Evolutionary conservation across 2,329 filamentous ascomycete genomes (phyloP), one percentile per base, ranked within the genome.

Genomic region (Diaporthe ampelina): DNA sequence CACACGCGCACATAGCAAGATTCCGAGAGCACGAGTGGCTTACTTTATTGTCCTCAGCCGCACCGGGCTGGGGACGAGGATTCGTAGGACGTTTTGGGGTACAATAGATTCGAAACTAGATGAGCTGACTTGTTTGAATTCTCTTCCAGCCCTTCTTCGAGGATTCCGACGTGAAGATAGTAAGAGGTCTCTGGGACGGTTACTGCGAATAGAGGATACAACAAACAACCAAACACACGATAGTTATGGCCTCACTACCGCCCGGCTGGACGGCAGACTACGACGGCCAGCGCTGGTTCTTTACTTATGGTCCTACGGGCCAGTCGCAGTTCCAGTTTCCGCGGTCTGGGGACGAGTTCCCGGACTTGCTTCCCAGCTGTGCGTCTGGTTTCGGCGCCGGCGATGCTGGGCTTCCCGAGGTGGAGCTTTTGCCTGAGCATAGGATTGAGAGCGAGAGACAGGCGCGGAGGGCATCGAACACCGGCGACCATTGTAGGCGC

Each of bases 191-290:
- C 40, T 43, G 29, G 15, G 54, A n/a, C 21, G 10, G 13, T 13
- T 15, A 19, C 21, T 4, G 5, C 54, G 24, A 35, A 17, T 15
- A 3, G 45, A 13, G 35, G 4, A 57, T 13, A 11, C 26, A 26
- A 57, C 54, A 4, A 6, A 11, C 26, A 26, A 57, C 54, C 4
- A 13, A 19, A 37, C 29, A 43, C 40, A 43, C 40, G 15, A 19
- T 43, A 17, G 17, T 19, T 19, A 59, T 87, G 85, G 76, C 83
- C 5, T 82, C 80, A 65, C 86, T 91, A 43, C 88, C 88, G 2
- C 82, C 85, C 10, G 87, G 87, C 72, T 91, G 89, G 89, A 88
- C 90, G 73, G 85, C 82, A 78, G 89, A 91, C 79, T 90, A 91
- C 77, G 89, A 91, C 76, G 89, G 89, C 70, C 78, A 75, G 19